Percentiles rank a stretch among this genome's conserved stretches.
These are phyloP conservation scores for Durusdinium trenchii DNA, from an alignment of 73 alveolate species.

Conservation along the genomic window DNA sequence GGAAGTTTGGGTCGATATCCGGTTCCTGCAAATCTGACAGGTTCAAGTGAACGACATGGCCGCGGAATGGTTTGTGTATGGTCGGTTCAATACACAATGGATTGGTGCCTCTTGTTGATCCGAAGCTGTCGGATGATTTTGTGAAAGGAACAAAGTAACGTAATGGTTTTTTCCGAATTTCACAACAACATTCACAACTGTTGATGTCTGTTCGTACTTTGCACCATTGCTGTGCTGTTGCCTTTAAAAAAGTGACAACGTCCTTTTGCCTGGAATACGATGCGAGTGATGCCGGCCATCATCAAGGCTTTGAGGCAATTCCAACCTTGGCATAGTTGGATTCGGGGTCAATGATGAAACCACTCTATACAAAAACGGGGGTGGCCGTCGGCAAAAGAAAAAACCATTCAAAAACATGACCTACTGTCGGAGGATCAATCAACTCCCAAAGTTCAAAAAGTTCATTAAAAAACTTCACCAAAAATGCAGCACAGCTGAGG, in stretches of 20 bases:
- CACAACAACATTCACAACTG: too few relatives aligned
- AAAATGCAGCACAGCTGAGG: too few relatives aligned
- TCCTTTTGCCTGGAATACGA: slow-evolving; percentile 10
- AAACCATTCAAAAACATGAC: not conserved
- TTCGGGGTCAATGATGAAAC: not conserved
- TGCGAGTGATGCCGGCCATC: slow-evolving; percentile 92
- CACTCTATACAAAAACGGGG: not conserved
- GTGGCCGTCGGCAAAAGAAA: not conserved
- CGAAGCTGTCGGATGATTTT: too few relatives aligned
- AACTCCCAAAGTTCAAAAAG: not conserved
- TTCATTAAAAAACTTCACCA: too few relatives aligned
- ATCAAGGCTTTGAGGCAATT: slow-evolving; percentile 70
- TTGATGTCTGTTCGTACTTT: not conserved
- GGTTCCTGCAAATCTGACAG: not conserved
- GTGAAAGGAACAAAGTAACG: too few relatives aligned
- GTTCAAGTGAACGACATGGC: not conserved
- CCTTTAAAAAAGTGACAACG: not conserved
- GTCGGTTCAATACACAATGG: too few relatives aligned
- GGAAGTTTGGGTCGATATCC: not conserved
- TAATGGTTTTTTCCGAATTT: too few relatives aligned
- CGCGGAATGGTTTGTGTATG: too few relatives aligned
- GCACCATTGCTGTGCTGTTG: not conserved
- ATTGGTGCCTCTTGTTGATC: too few relatives aligned
- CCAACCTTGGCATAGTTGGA: slow-evolving; percentile 83
- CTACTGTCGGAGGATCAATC: not conserved